phyloP scores from a whole-genome alignment of 2,329 filamentous ascomycete genomes.

The Didymosphaeria variabile region DNA sequence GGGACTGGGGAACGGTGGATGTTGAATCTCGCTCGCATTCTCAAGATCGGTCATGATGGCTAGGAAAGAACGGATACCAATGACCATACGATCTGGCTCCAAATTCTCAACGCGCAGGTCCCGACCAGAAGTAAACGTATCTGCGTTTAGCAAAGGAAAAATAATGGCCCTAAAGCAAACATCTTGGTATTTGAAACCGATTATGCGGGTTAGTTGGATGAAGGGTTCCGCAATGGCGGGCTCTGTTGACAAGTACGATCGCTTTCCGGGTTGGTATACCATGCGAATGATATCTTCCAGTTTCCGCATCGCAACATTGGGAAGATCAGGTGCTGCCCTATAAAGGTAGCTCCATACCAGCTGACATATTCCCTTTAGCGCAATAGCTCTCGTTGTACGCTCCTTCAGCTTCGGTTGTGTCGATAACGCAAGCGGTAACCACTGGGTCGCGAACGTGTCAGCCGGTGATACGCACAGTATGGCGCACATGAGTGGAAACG shows the following conservation, averaged over 20 bases:
- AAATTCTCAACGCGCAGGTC: slow-evolving; percentile 90
- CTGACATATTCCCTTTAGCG: slow-evolving; percentile 88
- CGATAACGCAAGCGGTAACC: slow-evolving; percentile 81
- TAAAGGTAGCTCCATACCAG: slow-evolving; percentile 96
- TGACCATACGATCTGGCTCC: slow-evolving; percentile 96
- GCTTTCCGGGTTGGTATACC: slow-evolving; percentile 81
- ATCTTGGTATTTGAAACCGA: slow-evolving; percentile 92
- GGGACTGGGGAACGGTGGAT: slow-evolving; percentile 83
- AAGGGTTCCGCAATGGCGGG: slow-evolving; percentile 85
- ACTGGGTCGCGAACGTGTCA: slow-evolving; percentile 84
- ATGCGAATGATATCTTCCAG: slow-evolving; percentile 89
- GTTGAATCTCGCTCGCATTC: slow-evolving; percentile 67
- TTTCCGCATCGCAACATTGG: slow-evolving; percentile 74
- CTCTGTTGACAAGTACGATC: slow-evolving; percentile 83
- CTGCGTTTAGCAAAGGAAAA: slow-evolving; percentile 94
- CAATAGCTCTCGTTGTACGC: slow-evolving; percentile 76
- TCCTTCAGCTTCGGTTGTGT: slow-evolving; percentile 87
- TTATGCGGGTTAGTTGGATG: slow-evolving; percentile 92
- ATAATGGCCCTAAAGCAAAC: slow-evolving; percentile 92
- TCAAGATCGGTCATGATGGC: slow-evolving; percentile 94
- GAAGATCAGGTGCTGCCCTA: slow-evolving; percentile 74
- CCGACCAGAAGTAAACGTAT: slow-evolving; percentile 79
- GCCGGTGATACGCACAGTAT: slow-evolving; percentile 87
- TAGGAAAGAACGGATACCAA: slow-evolving; percentile 93
- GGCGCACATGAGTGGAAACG: slow-evolving; percentile 87